Conservation (phyloP, 257 asterid genomes). For the Prunella vulgaris region DNA sequence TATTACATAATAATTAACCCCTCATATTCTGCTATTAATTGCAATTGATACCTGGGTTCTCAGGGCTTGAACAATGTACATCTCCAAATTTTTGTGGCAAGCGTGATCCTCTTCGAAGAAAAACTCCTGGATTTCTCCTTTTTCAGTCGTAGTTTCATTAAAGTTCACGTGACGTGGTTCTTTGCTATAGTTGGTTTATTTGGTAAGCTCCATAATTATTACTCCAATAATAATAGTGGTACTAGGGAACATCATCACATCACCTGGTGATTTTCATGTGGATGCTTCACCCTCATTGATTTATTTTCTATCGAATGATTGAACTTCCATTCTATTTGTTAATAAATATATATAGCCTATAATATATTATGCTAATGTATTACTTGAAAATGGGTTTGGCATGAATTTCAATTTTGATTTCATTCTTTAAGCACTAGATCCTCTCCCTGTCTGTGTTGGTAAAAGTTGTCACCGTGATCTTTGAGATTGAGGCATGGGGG, state of each 20-base stretch:
- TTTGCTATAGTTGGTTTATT: not conserved
- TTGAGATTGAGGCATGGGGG: too few species aligned
- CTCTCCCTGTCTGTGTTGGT: too few species aligned
- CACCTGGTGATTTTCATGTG: slow-evolving; percentile 1
- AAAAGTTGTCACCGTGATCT: too few species aligned
- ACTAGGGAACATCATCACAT: too few species aligned
- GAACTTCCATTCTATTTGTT: not conserved
- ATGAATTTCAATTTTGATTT: too few species aligned
- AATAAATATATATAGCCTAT: not conserved
- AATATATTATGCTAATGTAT: not conserved
- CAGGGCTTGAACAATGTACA: slow-evolving; percentile 28
- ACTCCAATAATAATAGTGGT: not conserved
- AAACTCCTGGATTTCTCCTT: not conserved
- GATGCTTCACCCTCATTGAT: not conserved
- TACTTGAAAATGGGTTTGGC: not conserved
- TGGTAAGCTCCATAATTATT: not conserved
- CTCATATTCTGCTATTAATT: not conserved
- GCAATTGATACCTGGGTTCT: slow-evolving; percentile 5
- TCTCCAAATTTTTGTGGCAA: not conserved
- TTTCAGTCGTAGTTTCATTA: not conserved
- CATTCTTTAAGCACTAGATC: too few species aligned
- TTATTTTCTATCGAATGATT: not conserved
- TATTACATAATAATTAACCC: not conserved
- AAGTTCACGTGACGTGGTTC: not conserved
- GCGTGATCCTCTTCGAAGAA: not conserved